These are phyloP conservation scores for Hyaloscypha variabilis DNA, from an alignment of 495 filamentous ascomycete species.

Conservation along the genomic window DNA sequence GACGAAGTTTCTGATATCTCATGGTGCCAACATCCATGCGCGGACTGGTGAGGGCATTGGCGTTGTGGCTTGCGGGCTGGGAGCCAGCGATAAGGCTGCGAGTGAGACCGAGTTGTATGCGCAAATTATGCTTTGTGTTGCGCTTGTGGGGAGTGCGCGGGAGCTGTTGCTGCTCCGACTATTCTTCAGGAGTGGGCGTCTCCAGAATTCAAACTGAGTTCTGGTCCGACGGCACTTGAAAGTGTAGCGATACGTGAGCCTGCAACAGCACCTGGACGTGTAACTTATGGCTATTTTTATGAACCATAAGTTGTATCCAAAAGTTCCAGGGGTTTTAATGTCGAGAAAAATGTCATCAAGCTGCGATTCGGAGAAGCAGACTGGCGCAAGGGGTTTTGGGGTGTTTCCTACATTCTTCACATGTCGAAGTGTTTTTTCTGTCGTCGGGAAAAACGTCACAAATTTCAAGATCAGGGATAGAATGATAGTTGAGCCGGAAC, in stretches of 20 bases:
- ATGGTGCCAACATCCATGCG: constrained; percentile 44
- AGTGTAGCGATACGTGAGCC: too few relatives aligned
- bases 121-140: constrained; percentile 19
- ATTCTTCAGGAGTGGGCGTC: constrained; percentile 18
- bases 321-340: too few relatives aligned
- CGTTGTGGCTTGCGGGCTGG: constrained; percentile 2
- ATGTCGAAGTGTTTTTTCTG: too few relatives aligned
- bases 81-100: not conserved
- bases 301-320: too few relatives aligned
- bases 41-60: not conserved
- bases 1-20: constrained; percentile 42
- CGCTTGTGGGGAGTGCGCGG: constrained; percentile 7
- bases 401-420: too few relatives aligned
- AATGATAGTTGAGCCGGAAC: constrained; percentile 76
- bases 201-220: too few relatives aligned
- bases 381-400: too few relatives aligned
- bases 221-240: too few relatives aligned
- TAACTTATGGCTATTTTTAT: too few relatives aligned
- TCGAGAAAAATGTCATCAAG: too few relatives aligned
- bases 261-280: too few relatives aligned
- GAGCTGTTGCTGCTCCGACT: constrained; percentile 7
- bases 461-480: constrained; percentile 59
- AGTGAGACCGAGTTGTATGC: constrained; percentile 4
- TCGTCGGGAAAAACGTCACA: constrained; percentile 47
- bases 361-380: too few relatives aligned